Base-by-base conservation (phyloP, 441 rosid species). In the Erodium texanum region DNA sequence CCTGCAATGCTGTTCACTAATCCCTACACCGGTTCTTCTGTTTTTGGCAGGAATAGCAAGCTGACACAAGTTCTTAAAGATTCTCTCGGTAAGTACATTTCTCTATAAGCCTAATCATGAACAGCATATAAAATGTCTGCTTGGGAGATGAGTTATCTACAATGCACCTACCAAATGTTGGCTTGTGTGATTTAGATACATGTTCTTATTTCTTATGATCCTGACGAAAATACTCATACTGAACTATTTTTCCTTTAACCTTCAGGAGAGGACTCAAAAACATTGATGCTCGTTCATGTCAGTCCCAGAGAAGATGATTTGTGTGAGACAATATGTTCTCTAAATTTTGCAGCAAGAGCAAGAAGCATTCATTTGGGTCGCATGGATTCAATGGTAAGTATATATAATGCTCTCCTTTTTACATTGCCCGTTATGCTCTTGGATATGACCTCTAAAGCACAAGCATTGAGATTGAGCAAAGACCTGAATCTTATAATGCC, bases 41-140 rank as follows among this genome's bases (percentile, higher is more conserved):
- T 64, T 32, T 64, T 75, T 72, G 71, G 75, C 87, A 90, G 97
- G 87, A 90, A 90, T 72, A 88, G 91, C 85, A 90, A 87, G 87
- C 82, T 90, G 77, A 88, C 97, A 20, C 93, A 82, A 71, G 87
- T 90, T 68, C 91, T 90, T 52, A 84, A 87, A 82, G 97, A 90
- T 78, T 90, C 95, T 38, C 81, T 90, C 9, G 97, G 97, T 88
- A 86, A 80, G 48, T 65, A 45, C 34, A 48, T 43, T 72, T 52
- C 71, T 69, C 61, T 54, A n/a, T n/a, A n/a, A n/a, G n/a, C n/a
- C n/a, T n/a, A n/a, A n/a, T n/a, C n/a, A n/a, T n/a, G n/a, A n/a
- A n/a, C n/a, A n/a, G n/a, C n/a, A n/a, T n/a, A n/a, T n/a, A n/a
- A n/a, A n/a, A n/a, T n/a, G n/a, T n/a, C n/a, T n/a, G n/a, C n/a